Evolutionary conservation across 768 basidiomycete species (phyloP).

Genomic region (Termitomyces bulborhizus): DNA sequence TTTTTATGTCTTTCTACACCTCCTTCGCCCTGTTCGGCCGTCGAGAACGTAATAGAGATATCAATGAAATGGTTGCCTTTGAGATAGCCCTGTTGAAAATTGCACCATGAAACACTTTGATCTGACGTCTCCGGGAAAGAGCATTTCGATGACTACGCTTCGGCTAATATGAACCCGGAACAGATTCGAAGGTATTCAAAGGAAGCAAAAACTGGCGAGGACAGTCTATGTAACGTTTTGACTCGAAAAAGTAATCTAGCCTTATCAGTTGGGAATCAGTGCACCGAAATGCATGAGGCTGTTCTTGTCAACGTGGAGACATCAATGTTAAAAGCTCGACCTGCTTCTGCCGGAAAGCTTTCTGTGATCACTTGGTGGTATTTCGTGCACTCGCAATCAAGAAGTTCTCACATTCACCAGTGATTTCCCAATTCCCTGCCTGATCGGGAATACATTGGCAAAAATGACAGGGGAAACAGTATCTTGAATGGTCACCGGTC

Average conservation of each 20-base stretch:
- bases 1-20: too few relatives aligned
- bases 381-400: conserved; percentile 2
- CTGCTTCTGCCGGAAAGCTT: conserved; percentile 9
- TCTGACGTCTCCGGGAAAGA: neutral
- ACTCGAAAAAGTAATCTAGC: neutral
- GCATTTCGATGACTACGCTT: neutral
- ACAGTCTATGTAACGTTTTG: neutral
- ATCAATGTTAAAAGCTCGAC: conserved; percentile 14
- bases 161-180: neutral
- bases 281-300: conserved; percentile 6
- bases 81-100: too few relatives aligned
- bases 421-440: neutral
- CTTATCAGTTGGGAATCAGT: conserved; percentile 10
- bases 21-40: neutral
- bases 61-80: neutral
- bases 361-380: conserved; percentile 5
- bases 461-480: neutral
- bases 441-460: neutral
- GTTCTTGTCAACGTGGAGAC: conserved; percentile 15
- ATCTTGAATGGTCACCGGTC: neutral
- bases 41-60: neutral
- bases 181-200: neutral
- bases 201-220: neutral
- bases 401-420: conserved; percentile 7
- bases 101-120: neutral